A percentile compares a stretch with the other conserved stretches of the same genome.
phyloP scores from a whole-genome alignment of 2,329 filamentous ascomycete genomes.

The Acrodontium crateriforme region DNA sequence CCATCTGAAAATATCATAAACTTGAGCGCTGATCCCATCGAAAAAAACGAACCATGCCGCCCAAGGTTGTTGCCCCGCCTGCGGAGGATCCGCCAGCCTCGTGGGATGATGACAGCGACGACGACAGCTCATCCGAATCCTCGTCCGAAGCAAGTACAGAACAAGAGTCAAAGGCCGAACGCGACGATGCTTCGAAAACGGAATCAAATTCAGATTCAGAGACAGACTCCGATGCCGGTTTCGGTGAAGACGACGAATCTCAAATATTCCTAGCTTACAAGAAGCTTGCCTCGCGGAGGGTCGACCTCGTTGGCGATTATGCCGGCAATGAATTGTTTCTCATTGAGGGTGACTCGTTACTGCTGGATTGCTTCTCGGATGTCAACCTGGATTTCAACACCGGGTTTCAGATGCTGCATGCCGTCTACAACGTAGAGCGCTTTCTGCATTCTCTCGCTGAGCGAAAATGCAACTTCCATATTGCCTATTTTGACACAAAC shows the following conservation, averaged over 20 bases:
- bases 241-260: conserved; percentile 1
- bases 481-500: conserved; percentile 53
- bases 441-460: conserved; percentile 47
- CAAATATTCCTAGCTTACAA: conserved; percentile 22
- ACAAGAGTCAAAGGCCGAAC: not conserved
- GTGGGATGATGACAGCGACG: conserved; percentile 4
- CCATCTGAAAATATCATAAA: not conserved
- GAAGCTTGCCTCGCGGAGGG: conserved; percentile 28
- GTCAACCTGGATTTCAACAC: conserved; percentile 50
- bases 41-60: no score
- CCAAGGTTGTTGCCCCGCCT: conserved; percentile 2
- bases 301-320: conserved; percentile 63
- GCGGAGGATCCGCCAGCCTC: conserved; percentile 2
- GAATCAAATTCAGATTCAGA: conserved; percentile 5
- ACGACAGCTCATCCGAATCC: conserved; percentile 1
- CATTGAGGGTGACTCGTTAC: conserved; percentile 59
- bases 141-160: conserved; percentile 1
- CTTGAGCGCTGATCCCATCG: no score
- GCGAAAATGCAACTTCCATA: conserved; percentile 56
- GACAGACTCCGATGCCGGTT: conserved; percentile 2
- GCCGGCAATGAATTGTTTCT: conserved; percentile 59
- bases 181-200: conserved; percentile 5
- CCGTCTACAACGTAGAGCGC: conserved; percentile 52
- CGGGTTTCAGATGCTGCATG: conserved; percentile 60
- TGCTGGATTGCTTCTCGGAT: conserved; percentile 50